These are phyloP conservation scores for Colletotrichum lindemuthianum DNA, from an alignment of 2,329 filamentous ascomycete species.

Conservation along the genomic window DNA sequence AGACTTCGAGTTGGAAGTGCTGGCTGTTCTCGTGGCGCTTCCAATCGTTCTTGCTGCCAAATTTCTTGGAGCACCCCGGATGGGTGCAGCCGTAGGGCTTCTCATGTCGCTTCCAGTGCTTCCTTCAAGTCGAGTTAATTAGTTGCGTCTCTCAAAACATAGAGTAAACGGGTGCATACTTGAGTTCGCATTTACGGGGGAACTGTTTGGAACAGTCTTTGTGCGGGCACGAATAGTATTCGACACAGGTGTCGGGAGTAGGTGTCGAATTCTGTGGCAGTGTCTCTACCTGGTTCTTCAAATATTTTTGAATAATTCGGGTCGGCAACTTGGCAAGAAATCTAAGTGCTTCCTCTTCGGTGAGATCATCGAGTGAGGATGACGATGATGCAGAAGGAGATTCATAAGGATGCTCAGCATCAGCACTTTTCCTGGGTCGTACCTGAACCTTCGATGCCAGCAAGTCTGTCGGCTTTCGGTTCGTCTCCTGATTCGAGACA, in stretches of 20 bases:
- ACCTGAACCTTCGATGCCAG: not conserved
- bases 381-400: not conserved
- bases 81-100: constrained; percentile 87
- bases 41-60: constrained; percentile 96
- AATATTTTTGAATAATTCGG: constrained; percentile 45
- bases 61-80: constrained; percentile 72
- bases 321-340: constrained; percentile 44
- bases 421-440: not conserved
- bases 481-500: not conserved
- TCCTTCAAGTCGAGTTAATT: constrained; percentile 61
- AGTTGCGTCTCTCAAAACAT: not conserved
- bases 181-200: constrained; percentile 64
- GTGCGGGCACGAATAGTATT: constrained; percentile 21
- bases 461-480: not conserved
- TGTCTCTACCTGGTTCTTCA: constrained; percentile 37
- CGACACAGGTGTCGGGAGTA: not conserved
- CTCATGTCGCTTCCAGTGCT: constrained; percentile 84
- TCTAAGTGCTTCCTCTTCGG: constrained; percentile 29
- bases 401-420: not conserved
- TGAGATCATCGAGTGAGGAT: not conserved
- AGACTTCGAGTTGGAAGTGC: constrained; percentile 77
- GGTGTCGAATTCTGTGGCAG: constrained; percentile 35
- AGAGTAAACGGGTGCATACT: constrained; percentile 52
- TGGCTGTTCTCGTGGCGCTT: constrained; percentile 88
- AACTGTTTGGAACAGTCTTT: constrained; percentile 58